A percentile compares a stretch with the other conserved stretches of the same genome.
These are phyloP conservation scores for Pochonia chlamydosporia DNA, from an alignment of 2,329 filamentous ascomycete genomes.

Conservation along the genomic window DNA sequence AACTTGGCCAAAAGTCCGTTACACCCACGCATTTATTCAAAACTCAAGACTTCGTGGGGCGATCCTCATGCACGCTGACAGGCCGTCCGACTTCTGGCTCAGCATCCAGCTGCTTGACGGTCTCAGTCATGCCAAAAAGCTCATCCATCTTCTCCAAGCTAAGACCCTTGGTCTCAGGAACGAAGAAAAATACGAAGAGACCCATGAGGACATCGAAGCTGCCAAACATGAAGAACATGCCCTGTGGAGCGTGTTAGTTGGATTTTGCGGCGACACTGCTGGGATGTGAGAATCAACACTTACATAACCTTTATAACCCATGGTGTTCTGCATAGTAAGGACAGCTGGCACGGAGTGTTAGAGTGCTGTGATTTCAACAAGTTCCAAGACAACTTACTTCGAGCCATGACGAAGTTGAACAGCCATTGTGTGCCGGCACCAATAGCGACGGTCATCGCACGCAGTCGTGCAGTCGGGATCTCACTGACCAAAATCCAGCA, in stretches of 20 bases:
- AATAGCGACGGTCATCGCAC: constrained; percentile 62
- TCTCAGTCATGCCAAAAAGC: constrained; percentile 54
- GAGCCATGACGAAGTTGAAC: constrained; percentile 68
- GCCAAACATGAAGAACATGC: constrained; percentile 65
- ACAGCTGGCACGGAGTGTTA: constrained; percentile 34
- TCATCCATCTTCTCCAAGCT: constrained; percentile 61
- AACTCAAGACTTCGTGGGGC: constrained; percentile 8
- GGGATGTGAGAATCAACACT: constrained; percentile 13
- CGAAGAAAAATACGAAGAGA: constrained; percentile 59
- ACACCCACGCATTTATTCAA: neutral
- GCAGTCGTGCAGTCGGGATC: constrained; percentile 61
- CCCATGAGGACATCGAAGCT: constrained; percentile 61
- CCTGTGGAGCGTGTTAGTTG: constrained; percentile 22
- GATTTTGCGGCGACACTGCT: neutral
- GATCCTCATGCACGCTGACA: constrained; percentile 21
- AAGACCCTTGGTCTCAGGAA: constrained; percentile 66
- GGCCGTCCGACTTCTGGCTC: constrained; percentile 22
- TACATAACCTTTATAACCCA: constrained; percentile 36
- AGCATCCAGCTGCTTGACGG: constrained; percentile 21
- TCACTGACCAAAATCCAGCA: constrained; percentile 68
- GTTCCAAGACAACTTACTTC: constrained; percentile 29
- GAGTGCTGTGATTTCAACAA: neutral
- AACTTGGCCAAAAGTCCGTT: neutral
- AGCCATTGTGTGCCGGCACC: constrained; percentile 67
- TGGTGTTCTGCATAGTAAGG: constrained; percentile 59